Percentiles rank a stretch among this genome's conserved stretches.
Conservation (phyloP, 306 rosid species). For the Leucaena leucocephala region DNA sequence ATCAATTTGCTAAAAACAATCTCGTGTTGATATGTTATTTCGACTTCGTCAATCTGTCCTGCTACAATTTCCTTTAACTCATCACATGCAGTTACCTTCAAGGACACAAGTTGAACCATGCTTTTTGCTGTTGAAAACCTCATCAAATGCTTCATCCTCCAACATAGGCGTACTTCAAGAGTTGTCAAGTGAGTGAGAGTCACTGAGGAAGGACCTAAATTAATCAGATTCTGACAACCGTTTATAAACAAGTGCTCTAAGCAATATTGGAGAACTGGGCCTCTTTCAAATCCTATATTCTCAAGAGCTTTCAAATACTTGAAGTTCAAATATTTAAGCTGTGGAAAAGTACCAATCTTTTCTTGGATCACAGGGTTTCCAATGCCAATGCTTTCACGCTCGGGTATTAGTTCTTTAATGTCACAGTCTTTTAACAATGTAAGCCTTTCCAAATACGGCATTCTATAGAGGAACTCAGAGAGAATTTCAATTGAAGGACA, state of each 20-base stretch:
- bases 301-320: background rate
- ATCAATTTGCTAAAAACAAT: constrained; percentile 22
- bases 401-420: background rate
- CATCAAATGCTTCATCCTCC: background rate
- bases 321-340: constrained; percentile 20
- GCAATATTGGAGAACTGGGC: background rate
- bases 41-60: background rate
- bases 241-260: background rate
- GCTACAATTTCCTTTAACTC: background rate
- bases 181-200: constrained; percentile 18
- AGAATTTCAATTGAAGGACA: no score
- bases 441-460: constrained; percentile 14
- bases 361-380: background rate
- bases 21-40: background rate
- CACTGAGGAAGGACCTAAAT: constrained; percentile 1
- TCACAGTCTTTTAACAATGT: background rate
- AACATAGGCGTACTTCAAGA: background rate
- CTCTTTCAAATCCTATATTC: constrained; percentile 25
- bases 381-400: no score
- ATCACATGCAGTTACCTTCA: background rate
- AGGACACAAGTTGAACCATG: constrained; percentile 21
- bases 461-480: constrained; percentile 8
- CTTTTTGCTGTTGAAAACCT: constrained; percentile 24
- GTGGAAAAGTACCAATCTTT: background rate
- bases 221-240: background rate